Base-by-base conservation (phyloP, 306 rosid species). In the Lithocarpus polystachyus region DNA sequence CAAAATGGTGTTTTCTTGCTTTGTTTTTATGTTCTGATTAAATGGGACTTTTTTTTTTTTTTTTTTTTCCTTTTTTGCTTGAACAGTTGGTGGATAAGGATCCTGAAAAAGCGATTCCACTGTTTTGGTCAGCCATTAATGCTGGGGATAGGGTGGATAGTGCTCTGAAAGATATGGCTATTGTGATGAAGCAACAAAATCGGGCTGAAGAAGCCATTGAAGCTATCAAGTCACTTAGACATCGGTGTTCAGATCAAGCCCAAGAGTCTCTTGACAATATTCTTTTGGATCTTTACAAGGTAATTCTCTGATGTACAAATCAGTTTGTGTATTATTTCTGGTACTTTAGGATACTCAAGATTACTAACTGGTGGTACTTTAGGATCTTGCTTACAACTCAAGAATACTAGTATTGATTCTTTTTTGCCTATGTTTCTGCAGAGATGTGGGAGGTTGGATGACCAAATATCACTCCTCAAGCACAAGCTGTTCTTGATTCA, bases 381-480 rank as follows among this genome's bases (percentile, higher is more conserved):
- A 5, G 8, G 56, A 80, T 61, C 26, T 67, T 29, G 23, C 73
- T 75, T 29, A 80, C 37, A 26, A 55, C 28, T 28, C 35, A 6
- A 40, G 20, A 15, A 31, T 31, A 65, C 31, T 61, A 14, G 68
- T 29, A n/a, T 4, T 5, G 71, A 5, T 15, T 26, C n/a, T 5
- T 24, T 62, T 31, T 33, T 13, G 9, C 19, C 56, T 11, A 68
- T 28, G n/a, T 15, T 77, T 64, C 4, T 40, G 12, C 81, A 95
- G 99, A 91, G 99, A 45, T 96, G 99, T 82, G 99, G 98, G 22
- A 96, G 99, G 75, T 86, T 96, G 85, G 97, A 93, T 79, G 99
- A 96, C 75, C 99, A 96, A 85, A 87, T 90, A 68, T 75, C 54
- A 23, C 91, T 96, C 2, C 72, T 96, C 89, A 93, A 87, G 88